Evolutionary conservation across 176 grass and related monocot species (phyloP), one percentile per base, ranked within the genome.

Genomic region (Aegilops tauschii): DNA sequence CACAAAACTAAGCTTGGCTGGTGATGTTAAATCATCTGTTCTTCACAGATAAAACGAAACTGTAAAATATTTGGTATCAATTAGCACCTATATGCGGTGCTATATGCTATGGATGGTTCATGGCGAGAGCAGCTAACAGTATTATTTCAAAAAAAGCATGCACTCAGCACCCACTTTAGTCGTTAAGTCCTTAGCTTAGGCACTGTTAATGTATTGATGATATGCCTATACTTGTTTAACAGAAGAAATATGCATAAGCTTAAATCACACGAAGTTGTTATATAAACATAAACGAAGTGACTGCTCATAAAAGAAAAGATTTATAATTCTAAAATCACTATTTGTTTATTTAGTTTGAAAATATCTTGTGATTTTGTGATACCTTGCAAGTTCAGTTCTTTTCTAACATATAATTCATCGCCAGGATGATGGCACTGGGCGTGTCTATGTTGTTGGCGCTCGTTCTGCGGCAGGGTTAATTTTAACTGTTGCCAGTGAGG

Each of bases 391-490:
- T 68, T 56, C 34, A 87, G 23, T 68, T 39, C 54, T 56, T 72
- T 9, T 79, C 80, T 83, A 82, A 84, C 71, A 31, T 72, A 79
- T 72, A 79, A 85, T 69, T 68, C 25, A 79, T 82, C 17, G 83
- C 87, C 83, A 98, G 97, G 92, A 94, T 93, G 97, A 98, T 87
- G 97, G 93, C 61, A 96, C 90, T 82, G 94, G 88, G n/a, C 94
- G 92, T 68, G 93, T 88, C n/a, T 86, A 78, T 88, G 82, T 98
- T 67, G 86, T 94, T 30, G 97, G 94, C 12, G 97, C 97, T 81
- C 92, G 89, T 80, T 90, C 87, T 92, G 97, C 97, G 73, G 86
- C 88, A 21, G 94, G 97, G 16, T 88, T 98, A 78, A 69, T 92
- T 72, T 93, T 98, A 81, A 98, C 92, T 82, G 77, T 98, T 91